phyloP scores from a whole-genome alignment of 345 rosid species.

The Eutrema yunnanense region DNA sequence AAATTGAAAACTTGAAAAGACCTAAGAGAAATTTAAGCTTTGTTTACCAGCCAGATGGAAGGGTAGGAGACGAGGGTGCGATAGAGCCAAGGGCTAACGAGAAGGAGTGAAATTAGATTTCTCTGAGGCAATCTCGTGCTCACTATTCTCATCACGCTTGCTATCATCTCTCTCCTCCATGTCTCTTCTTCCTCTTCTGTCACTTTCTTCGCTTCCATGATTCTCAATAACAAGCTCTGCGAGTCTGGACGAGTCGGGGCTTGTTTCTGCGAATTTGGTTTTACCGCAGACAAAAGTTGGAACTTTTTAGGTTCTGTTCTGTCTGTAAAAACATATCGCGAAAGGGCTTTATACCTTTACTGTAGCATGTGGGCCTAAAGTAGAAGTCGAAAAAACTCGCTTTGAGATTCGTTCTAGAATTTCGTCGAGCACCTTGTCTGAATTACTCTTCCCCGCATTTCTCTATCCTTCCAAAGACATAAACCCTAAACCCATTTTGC shows the following conservation, averaged over 20 bases:
- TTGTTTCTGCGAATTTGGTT: neutral
- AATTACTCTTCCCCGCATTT: neutral
- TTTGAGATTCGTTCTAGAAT: neutral
- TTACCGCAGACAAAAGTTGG: constrained; percentile 6
- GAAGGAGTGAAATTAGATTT: constrained; percentile 66
- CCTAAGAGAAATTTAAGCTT: neutral
- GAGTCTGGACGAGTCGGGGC: neutral
- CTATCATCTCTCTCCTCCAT: constrained; percentile 68
- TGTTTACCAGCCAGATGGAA: constrained; percentile 66
- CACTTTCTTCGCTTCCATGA: constrained; percentile 29
- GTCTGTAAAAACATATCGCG: neutral
- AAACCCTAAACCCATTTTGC: neutral
- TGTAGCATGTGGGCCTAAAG: constrained; percentile 15
- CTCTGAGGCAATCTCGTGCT: constrained; percentile 58
- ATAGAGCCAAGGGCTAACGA: constrained; percentile 62
- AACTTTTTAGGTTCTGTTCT: constrained; percentile 13
- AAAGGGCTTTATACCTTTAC: constrained; percentile 15
- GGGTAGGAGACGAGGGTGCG: constrained; percentile 55
- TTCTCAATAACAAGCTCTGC: constrained; percentile 1
- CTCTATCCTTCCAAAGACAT: neutral
- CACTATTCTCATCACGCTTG: constrained; percentile 66
- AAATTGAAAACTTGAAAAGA: neutral
- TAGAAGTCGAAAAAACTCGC: neutral
- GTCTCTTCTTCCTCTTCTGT: constrained; percentile 32
- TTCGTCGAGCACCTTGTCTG: constrained; percentile 30